Conservation (phyloP, 768 basidiomycete genomes). For the Collybia nuda region DNA sequence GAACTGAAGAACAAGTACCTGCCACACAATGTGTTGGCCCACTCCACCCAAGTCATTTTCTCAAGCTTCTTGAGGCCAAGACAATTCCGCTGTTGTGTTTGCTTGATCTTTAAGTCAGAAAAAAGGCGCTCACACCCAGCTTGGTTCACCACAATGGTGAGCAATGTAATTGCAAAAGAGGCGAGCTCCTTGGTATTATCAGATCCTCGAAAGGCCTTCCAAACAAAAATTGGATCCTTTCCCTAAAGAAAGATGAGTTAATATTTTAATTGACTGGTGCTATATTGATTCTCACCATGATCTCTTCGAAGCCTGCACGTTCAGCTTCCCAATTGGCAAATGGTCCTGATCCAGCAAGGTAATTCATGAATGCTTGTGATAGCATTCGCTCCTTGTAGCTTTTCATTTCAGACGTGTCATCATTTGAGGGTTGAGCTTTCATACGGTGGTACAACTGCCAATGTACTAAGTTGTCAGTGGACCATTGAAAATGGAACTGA, state of each 20-base stretch:
- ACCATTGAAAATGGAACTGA: neutral
- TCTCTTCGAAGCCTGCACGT: no score
- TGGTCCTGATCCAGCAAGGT: slow-evolving; percentile 11
- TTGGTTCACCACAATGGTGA: slow-evolving; percentile 22
- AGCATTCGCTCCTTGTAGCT: slow-evolving; percentile 15
- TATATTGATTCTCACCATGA: no score
- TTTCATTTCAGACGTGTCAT: neutral
- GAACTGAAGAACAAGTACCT: no score
- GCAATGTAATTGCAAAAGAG: slow-evolving; percentile 18
- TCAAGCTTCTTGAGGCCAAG: slow-evolving; percentile 19
- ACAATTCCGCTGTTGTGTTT: slow-evolving; percentile 20
- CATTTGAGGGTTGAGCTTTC: slow-evolving; percentile 11
- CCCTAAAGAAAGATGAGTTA: no score
- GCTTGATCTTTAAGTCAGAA: slow-evolving; percentile 26
- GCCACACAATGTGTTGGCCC: no score
- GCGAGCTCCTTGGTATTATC: slow-evolving; percentile 13
- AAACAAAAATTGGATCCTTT: slow-evolving; percentile 18
- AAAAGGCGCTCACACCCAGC: slow-evolving; percentile 21
- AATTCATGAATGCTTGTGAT: slow-evolving; percentile 17
- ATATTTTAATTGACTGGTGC: no score
- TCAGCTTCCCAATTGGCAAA: slow-evolving; percentile 21
- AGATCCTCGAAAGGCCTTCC: slow-evolving; percentile 8
- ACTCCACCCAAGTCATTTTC: slow-evolving; percentile 17
- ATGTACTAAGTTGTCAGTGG: neutral
- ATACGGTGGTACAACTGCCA: slow-evolving; percentile 15